Evolutionary conservation across 441 rosid genomes (phyloP).

Genomic region (Croton setiger): DNA sequence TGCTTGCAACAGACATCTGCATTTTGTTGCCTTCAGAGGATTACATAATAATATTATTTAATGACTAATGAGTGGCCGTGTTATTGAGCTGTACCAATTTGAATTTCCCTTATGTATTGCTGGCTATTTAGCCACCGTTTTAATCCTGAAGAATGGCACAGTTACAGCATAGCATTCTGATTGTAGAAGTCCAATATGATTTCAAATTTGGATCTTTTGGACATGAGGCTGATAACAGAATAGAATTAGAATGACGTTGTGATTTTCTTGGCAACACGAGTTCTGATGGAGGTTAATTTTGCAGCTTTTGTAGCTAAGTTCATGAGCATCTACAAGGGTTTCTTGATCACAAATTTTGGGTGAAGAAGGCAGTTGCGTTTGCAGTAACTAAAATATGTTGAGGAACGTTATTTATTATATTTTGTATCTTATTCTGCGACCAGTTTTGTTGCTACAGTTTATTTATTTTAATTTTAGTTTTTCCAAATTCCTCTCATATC

Average conservation of each 20-base stretch:
- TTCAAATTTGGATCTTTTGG: neutral
- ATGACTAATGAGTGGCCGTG: neutral
- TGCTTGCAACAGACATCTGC: too few species aligned
- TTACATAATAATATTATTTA: neutral
- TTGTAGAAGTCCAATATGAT: neutral
- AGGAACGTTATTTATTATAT: constrained; percentile 19
- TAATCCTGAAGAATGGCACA: neutral
- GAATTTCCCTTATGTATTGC: neutral
- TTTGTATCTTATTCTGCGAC: constrained; percentile 10
- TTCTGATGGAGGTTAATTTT: constrained; percentile 6
- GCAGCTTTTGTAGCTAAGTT: constrained; percentile 92
- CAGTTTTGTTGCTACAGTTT: too few species aligned
- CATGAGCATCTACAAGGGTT: constrained; percentile 82
- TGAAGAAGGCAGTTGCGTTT: constrained; percentile 24
- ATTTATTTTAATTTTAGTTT: too few species aligned
- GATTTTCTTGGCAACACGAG: neutral
- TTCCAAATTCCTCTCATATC: too few species aligned
- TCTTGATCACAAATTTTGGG: constrained; percentile 75
- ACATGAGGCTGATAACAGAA: neutral
- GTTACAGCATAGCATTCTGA: neutral
- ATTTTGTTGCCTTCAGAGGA: too few species aligned
- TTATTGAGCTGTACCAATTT: neutral
- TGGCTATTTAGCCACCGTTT: neutral
- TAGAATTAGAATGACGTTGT: neutral
- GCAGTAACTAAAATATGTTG: neutral